Percentiles rank a stretch among this genome's conserved stretches.
These are phyloP conservation scores for maize (Zea mays) DNA, from an alignment of 176 grass and related monocot species.

Conservation along the genomic window Zm-B73-REFERENCE-NAM-5.0 NC_050101.1:176136501-176137000, in stretches of 20 bases:
- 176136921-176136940: neutral
- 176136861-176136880: neutral
- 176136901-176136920: neutral
- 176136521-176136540: no score
- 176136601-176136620: no score
- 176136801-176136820: neutral
- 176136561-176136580: no score
- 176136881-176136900: neutral
- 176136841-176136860: neutral
- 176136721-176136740: neutral
- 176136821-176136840: neutral
- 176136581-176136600: no score
- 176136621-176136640: no score
- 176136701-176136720: neutral
- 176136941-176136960: neutral
- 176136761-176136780: neutral
- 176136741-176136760: neutral
- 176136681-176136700: neutral
- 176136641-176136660: neutral
- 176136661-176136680: neutral
- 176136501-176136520: no score
- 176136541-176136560: no score
- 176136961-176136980: neutral
- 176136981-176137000: neutral
- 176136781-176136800: no score